Base-by-base conservation (phyloP, 2,329 filamentous ascomycete genomes). In the Fusarium nygamai region DNA sequence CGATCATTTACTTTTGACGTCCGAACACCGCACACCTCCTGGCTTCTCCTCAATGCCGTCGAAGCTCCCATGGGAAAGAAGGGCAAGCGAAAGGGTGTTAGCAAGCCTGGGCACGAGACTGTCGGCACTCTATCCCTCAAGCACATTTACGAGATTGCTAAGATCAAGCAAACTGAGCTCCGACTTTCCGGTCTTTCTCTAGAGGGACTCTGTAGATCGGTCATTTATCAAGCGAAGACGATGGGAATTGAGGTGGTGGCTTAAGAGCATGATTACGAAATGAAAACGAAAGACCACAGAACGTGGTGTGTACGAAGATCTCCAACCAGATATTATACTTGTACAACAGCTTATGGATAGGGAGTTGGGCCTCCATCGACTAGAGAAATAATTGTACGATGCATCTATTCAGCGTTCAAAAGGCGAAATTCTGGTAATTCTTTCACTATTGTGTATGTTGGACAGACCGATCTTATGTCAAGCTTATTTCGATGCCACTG, bases 111-210 rank as follows among this genome's bases (percentile, higher is more conserved):
- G 2, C 88, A 92, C 69, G 94, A 97, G 76, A 90, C 86, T 13
- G 90, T 97, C n/a, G 96, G 96, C 66, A 92, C 90, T 8, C 89
- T 99, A 64, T 96, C 93, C 79, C 85, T 99, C 80, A 99, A 99
- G 87, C 96, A 99, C 85, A 87, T 99, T 29, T 98, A 95, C 85
- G 96, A 98, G 86, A 98, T 99, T 83, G 96, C 96, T 75, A 95
- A 94, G 88, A 97, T 99, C 80, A 99, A 99, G 89, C 92, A 94
- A 76, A 86, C 88, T 61, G 94, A 96, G 84, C 85, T 92, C 71
- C 88, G 94, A 67, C 83, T 96, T 71, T 94, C 93, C 5, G 93
- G 93, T 5, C 81, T 94, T 78, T 88, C 89, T 54, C 83, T 95
- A 61, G 87, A 94, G 81, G 92, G 92, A 2, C 80, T 96, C 34